phyloP scores from a whole-genome alignment of 1,284 basidiomycete species.

The Apiotrichum akiyoshidainum region DNA sequence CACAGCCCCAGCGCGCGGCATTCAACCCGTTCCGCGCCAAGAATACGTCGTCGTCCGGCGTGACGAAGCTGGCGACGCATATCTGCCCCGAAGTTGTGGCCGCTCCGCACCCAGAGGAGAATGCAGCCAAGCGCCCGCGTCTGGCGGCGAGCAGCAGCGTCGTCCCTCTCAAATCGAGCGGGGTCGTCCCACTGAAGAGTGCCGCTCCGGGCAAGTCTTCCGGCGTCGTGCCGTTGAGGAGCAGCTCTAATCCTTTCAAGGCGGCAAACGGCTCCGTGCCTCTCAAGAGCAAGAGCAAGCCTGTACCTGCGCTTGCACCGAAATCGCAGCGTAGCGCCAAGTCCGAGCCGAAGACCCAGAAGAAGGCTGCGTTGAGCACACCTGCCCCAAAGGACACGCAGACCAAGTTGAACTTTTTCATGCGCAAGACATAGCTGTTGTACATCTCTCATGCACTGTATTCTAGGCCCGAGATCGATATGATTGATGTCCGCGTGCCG shows the following conservation, averaged over 20 bases:
- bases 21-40: slow-evolving; percentile 3
- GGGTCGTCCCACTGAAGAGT: too few species aligned
- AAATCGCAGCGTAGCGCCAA: neutral
- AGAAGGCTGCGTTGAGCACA: neutral
- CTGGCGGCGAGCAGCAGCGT: too few species aligned
- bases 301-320: too few species aligned
- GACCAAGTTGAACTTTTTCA: neutral
- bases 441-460: neutral
- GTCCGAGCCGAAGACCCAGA: neutral
- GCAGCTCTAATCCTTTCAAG: too few species aligned
- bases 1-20: neutral
- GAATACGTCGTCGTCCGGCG: neutral
- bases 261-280: neutral
- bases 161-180: too few species aligned
- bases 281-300: too few species aligned
- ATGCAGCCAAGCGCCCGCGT: too few species aligned
- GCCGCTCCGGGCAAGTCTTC: too few species aligned
- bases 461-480: neutral
- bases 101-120: too few species aligned
- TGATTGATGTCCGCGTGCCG: neutral
- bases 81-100: neutral
- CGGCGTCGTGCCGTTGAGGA: neutral
- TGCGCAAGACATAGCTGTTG: neutral
- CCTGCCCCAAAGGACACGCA: neutral
- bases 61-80: neutral